Evolutionary conservation across 228 moss, liverwort and hornwort genomes (phyloP).

Genomic region (Sphagnum magellanicum): DNA sequence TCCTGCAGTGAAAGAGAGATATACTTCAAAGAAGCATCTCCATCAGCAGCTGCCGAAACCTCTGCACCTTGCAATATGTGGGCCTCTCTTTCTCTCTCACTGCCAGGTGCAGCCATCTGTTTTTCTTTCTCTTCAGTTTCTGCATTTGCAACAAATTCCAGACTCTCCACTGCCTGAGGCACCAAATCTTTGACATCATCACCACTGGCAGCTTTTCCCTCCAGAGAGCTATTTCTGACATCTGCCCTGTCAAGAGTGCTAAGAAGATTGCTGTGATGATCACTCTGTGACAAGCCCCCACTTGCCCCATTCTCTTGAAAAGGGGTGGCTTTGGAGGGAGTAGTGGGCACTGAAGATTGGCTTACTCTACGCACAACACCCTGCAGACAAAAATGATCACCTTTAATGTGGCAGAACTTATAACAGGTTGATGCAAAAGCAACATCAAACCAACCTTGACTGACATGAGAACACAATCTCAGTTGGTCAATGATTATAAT

Average conservation of each 20-base stretch:
- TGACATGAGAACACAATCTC: too few relatives aligned
- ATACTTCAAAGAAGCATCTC: neutral
- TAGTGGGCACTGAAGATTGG: neutral
- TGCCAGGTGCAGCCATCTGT: neutral
- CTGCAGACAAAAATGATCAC: neutral
- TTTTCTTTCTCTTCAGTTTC: neutral
- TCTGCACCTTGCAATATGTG: neutral
- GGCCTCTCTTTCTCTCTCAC: neutral
- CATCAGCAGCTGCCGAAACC: neutral
- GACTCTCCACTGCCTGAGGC: neutral
- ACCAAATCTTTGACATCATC: neutral
- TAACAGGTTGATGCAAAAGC: neutral
- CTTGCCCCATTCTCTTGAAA: neutral
- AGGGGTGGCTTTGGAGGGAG: neutral
- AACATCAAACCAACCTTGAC: neutral
- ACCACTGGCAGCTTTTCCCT: neutral
- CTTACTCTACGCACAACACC: neutral
- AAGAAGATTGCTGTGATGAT: neutral
- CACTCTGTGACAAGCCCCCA: neutral
- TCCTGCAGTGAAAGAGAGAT: neutral
- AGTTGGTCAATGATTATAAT: too few relatives aligned
- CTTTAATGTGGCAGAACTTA: neutral
- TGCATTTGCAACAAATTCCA: neutral
- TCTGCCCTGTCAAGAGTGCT: neutral
- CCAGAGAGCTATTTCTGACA: neutral